Evolutionary conservation across 2,329 filamentous ascomycete species (phyloP).

Genomic region (Phyllosticta citriasiana): DNA sequence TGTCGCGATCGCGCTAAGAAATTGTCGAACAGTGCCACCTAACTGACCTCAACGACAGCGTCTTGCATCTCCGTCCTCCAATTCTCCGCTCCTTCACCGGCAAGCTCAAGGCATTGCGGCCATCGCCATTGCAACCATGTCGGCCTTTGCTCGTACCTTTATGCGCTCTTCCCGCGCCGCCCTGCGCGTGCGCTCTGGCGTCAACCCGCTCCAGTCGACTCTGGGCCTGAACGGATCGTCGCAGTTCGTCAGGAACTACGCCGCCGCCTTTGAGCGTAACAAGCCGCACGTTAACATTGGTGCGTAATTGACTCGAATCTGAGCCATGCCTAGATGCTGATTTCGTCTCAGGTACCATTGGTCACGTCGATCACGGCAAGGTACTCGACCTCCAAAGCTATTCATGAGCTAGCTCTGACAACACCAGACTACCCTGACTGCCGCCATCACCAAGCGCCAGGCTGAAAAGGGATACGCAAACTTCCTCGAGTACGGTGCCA

Average conservation of each 20-base stretch:
- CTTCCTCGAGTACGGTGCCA: conserved; percentile 95
- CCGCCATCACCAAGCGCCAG: conserved; percentile 97
- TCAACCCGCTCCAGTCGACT: conserved; percentile 68
- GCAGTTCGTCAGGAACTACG: conserved; percentile 52
- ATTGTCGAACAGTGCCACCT: conserved; percentile 7
- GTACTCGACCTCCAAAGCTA: conserved; percentile 36
- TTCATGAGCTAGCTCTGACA: conserved; percentile 15
- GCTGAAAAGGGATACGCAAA: conserved; percentile 85
- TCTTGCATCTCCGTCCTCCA: conserved; percentile 15
- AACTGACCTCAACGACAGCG: neutral
- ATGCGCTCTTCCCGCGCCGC: conserved; percentile 71
- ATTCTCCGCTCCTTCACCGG: conserved; percentile 18
- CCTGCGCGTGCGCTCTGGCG: conserved; percentile 52
- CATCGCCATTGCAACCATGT: conserved; percentile 49
- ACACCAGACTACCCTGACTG: conserved; percentile 84
- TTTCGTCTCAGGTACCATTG: conserved; percentile 71
- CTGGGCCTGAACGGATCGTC: conserved; percentile 53
- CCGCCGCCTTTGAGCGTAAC: conserved; percentile 65
- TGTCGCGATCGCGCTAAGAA: conserved; percentile 19
- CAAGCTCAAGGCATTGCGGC: neutral
- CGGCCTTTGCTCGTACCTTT: conserved; percentile 71
- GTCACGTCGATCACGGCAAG: conserved; percentile 99
- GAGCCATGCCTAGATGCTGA: conserved; percentile 10
- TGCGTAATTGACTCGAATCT: conserved; percentile 30
- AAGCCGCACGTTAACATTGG: conserved; percentile 99